Percentiles rank a stretch among this genome's conserved stretches.
Evolutionary conservation across 2,329 filamentous ascomycete species (phyloP).

Genomic region (Periconia sp.): DNA sequence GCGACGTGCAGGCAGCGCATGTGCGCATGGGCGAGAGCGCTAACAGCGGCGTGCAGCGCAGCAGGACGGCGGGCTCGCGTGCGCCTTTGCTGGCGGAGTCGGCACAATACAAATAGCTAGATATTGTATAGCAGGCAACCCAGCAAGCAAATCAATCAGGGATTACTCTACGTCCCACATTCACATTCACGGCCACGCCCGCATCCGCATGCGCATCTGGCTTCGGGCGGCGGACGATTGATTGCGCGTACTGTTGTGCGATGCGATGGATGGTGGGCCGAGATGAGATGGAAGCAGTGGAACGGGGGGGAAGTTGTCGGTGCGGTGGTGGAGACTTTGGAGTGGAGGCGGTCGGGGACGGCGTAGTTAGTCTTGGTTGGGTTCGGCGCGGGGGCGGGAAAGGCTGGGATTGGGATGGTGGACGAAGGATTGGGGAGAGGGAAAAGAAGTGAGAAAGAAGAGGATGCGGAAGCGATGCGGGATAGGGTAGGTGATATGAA

Average conservation of each 20-base stretch:
- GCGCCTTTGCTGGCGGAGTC: conserved; percentile 4
- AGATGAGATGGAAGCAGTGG: neutral
- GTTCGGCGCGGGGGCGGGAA: too few relatives aligned
- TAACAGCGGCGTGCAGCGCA: conserved; percentile 9
- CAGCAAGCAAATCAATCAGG: too few relatives aligned
- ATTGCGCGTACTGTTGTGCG: neutral
- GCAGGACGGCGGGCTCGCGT: conserved; percentile 10
- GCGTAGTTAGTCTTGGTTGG: too few relatives aligned
- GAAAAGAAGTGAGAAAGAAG: neutral
- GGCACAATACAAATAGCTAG: too few relatives aligned
- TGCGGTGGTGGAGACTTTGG: neutral
- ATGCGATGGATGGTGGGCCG: neutral
- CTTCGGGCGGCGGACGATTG: too few relatives aligned
- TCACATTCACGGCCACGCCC: neutral
- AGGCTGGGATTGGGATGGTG: neutral
- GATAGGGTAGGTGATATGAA: neutral
- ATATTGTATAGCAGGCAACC: too few relatives aligned
- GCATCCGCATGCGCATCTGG: neutral
- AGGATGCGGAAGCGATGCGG: neutral
- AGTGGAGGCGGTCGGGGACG: neutral
- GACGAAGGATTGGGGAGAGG: conserved; percentile 7
- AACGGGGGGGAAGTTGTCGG: neutral
- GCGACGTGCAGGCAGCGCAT: conserved; percentile 26
- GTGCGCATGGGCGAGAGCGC: conserved; percentile 22
- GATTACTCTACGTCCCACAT: too few relatives aligned